These are phyloP conservation scores for Solanum clarkiae DNA, from an alignment of 257 asterid species.

Conservation along the genomic window DNA sequence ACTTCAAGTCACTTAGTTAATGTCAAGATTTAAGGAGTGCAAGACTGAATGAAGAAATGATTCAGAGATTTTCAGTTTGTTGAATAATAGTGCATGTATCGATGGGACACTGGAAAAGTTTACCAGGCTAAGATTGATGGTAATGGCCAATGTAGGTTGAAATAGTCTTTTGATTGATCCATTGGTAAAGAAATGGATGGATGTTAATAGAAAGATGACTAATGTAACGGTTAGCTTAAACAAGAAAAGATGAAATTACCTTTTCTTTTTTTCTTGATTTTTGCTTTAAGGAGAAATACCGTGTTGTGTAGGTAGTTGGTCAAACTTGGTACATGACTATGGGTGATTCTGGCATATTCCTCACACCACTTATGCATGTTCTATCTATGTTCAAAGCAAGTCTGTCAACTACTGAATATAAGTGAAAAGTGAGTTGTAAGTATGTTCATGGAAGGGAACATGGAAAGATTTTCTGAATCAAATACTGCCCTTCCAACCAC, in stretches of 20 bases:
- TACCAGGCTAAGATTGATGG: neutral
- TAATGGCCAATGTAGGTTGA: neutral
- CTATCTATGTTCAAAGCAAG: neutral
- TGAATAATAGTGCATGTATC: neutral
- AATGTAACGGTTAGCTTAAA: neutral
- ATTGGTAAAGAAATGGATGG: neutral
- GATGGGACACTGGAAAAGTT: neutral
- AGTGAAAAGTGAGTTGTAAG: neutral
- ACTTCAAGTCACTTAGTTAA: neutral
- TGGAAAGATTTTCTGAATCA: neutral
- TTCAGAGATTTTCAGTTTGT: neutral
- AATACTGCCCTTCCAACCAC: neutral
- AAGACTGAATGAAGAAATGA: neutral
- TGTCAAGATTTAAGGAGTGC: neutral
- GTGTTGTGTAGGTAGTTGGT: neutral
- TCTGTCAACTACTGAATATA: neutral
- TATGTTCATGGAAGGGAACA: neutral
- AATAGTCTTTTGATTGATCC: neutral
- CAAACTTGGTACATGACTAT: neutral
- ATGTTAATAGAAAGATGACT: neutral
- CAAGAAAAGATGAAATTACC: neutral
- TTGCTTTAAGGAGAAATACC: neutral
- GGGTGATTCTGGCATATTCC: neutral
- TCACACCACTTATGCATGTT: neutral
- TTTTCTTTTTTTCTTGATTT: neutral